Evolutionary conservation across 75 land plant genomes (phyloP), one percentile per base, ranked within the genome.

Genomic region (Selaginella tamariscina): DNA sequence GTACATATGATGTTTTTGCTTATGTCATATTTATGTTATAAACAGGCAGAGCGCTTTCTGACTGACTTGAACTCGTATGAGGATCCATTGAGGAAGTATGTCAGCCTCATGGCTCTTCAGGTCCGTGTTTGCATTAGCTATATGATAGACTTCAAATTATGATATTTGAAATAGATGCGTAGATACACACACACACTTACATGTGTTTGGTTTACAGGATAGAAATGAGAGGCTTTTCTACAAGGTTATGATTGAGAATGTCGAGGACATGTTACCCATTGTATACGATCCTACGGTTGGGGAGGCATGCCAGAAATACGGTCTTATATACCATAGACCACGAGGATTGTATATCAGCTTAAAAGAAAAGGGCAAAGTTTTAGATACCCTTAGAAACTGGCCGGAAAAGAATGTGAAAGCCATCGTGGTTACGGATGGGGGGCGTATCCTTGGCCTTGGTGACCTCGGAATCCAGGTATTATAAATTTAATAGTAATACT

Each of bases 261-360:
- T 29, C 29, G 29, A 69, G 64, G 71, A 69, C 65, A 24, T 69
- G 64, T 27, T 69, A 27, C 71, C 71, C 26, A 8, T 55, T 1
- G 67, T 69, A 1, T 69, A 69, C 26, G 56, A 64, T 18, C 71
- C 71, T 8, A 69, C 71, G 1, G 71, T 69, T 1, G 71, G 71
- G 22, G 24, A 55, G 24, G 71, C 71, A 1, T 69, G 71, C 64
- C 67, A 69, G 29, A 24, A 69, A 24, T 69, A 26, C 29, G 29
- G 71, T 26, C 30, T 22, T 31, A 5, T 67, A 28, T 28, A 23
- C n/a, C 24, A 11, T 5, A 26, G 28, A 28, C 23, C 28, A 2
- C 66, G 18, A 15, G 63, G 63, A 5, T 21, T 59, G 20, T 22
- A 22, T 22, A 59, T 59, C 63, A 59, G 63, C 9, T 26, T 26